Evolutionary conservation across 805 yeast genomes (phyloP).

Genomic region (Starmerella apis): DNA sequence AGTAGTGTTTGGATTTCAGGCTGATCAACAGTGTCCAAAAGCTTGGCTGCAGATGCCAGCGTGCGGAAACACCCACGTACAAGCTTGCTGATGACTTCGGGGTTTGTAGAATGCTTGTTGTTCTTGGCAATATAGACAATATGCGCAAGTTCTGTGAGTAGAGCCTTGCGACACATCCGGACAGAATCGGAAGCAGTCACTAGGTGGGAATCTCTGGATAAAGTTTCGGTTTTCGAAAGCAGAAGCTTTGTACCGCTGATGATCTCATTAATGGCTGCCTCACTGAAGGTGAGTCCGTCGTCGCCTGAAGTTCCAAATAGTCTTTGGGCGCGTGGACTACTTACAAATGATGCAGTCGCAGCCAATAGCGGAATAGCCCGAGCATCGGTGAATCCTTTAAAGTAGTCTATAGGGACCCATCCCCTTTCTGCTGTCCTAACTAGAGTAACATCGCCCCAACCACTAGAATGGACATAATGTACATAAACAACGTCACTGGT

Average conservation of each 20-base stretch:
- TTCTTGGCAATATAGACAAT: slow-evolving; percentile 33
- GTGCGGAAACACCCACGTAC: slow-evolving; percentile 30
- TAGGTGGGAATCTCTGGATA: slow-evolving; percentile 30
- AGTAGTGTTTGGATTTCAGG: slow-evolving; percentile 17
- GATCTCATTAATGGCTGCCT: slow-evolving; percentile 32
- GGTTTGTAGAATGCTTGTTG: slow-evolving; percentile 28
- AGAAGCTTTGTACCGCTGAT: slow-evolving; percentile 34
- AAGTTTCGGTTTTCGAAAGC: slow-evolving; percentile 30
- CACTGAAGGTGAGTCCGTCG: slow-evolving; percentile 28
- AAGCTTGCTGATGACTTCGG: slow-evolving; percentile 29
- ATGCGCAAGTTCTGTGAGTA: slow-evolving; percentile 35
- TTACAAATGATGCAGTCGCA: slow-evolving; percentile 31
- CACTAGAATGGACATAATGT: slow-evolving; percentile 35
- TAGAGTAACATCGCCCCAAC: slow-evolving; percentile 38
- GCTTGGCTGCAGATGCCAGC: slow-evolving; percentile 29
- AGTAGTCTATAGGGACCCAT: slow-evolving; percentile 38
- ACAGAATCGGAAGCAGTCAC: slow-evolving; percentile 29
- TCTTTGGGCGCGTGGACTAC: slow-evolving; percentile 30
- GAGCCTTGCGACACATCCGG: slow-evolving; percentile 30
- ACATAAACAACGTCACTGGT: slow-evolving; percentile 33
- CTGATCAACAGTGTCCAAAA: slow-evolving; percentile 29
- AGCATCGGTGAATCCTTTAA: slow-evolving; percentile 32
- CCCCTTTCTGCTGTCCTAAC: slow-evolving; percentile 33
- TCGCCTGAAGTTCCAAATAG: slow-evolving; percentile 9
- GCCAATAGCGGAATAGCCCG: slow-evolving; percentile 33